Percentiles rank a stretch among this genome's conserved stretches.
phyloP scores from a whole-genome alignment of 139 green algal genomes.

The Dunaliella primolecta region DNA sequence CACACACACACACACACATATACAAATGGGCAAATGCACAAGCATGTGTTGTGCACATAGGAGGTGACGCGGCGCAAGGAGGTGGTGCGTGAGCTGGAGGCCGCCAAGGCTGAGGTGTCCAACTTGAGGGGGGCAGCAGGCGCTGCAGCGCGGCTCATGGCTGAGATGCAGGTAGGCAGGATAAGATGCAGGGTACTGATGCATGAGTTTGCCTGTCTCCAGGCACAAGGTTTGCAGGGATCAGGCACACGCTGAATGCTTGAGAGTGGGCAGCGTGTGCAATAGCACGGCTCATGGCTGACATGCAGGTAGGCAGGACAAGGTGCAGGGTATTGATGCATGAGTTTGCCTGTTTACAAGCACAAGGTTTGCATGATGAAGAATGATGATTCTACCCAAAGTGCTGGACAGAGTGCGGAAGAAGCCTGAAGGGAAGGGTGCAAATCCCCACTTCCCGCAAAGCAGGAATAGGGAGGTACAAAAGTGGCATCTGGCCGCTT shows the following conservation, averaged over 20 bases:
- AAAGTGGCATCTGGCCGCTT: too few relatives aligned
- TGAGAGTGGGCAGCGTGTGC: background rate
- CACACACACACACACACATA: background rate
- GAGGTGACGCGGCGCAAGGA: constrained; percentile 48
- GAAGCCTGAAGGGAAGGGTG: too few relatives aligned
- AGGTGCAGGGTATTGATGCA: background rate
- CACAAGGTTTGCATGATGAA: too few relatives aligned
- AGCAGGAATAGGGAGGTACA: too few relatives aligned
- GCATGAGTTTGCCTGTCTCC: too few relatives aligned
- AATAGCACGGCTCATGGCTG: background rate
- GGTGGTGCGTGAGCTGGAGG: constrained; percentile 46
- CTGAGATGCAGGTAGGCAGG: background rate
- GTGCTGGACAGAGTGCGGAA: too few relatives aligned
- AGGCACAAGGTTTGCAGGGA: too few relatives aligned
- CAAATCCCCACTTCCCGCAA: too few relatives aligned
- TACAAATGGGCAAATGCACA: background rate
- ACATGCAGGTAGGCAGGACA: background rate
- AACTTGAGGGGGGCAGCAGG: background rate
- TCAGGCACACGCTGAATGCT: too few relatives aligned
- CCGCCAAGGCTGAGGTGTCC: constrained; percentile 38
- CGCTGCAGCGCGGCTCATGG: background rate
- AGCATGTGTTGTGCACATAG: constrained; percentile 37
- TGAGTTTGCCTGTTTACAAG: too few relatives aligned
- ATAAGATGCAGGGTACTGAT: background rate
- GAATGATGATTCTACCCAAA: too few relatives aligned